Base-by-base conservation (phyloP, 345 rosid species). In the Populus tremula region DNA sequence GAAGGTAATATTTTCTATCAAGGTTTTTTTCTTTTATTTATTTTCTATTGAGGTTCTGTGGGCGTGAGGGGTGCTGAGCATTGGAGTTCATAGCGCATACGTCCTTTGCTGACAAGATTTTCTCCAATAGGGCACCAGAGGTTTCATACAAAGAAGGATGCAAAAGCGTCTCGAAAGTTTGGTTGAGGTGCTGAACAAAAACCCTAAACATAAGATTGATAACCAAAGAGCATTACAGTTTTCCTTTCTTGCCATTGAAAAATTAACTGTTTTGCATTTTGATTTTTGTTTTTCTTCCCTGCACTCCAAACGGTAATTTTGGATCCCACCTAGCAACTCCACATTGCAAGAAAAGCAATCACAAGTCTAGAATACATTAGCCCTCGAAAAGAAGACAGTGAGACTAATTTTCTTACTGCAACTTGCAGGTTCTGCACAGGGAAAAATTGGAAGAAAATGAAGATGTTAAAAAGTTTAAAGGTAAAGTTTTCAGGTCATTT, bases 71-170 rank as follows among this genome's bases (percentile, higher is more conserved):
- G 11, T 11, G 18, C 45, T 70, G 5, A 63, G 67, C 70, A 67
- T 5, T 25, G 62, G 71, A 33, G 49, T 38, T 67, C 7, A 11
- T 9, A 33, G 62, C 59, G 38, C 20, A 68, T 47, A 20, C 59
- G 20, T 69, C 74, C 73, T 62, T 41, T 64, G 68, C 79, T 84
- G 65, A 77, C 78, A 27, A 59, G 36, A 33, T 56, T 77, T 75
- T 67, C 25, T 75, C 20, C 13, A 67, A 79, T 69, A 93, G 98
- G 90, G 97, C 84, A 90, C 92, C 56, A 90, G 87, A 87, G 97
- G 96, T n/a, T 90, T 88, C 84, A 86, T 91, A 79, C 98, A 93
- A 78, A 89, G 98, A 81, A 86, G 90, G 84, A 91, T 93, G 92
- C 92, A 89, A 84, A 92, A 78, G 82, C 87, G 92, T 70, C 66